phyloP scores from a whole-genome alignment of 192 early-diverging fungal genomes.

The Rhizoclosmatium sp. region DNA sequence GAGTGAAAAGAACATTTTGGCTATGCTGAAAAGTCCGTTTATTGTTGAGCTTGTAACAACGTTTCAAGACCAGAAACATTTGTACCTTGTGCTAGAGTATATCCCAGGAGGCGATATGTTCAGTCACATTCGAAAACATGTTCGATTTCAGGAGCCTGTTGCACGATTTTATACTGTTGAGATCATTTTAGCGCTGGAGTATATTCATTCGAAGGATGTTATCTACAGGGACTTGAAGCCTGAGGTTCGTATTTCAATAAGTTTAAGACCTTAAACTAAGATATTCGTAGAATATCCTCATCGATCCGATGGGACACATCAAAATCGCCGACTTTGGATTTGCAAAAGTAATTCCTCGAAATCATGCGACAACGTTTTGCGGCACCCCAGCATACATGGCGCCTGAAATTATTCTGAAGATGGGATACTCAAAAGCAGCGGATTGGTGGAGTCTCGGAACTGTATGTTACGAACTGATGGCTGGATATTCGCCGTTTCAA shows the following conservation, averaged over 20 bases:
- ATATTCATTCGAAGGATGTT: conserved; percentile 73
- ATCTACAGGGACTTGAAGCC: conserved; percentile 79
- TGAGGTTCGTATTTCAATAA: conserved; percentile 39
- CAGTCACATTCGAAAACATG: conserved; percentile 68
- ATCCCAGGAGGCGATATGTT: conserved; percentile 78
- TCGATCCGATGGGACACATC: conserved; percentile 70
- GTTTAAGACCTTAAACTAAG: neutral
- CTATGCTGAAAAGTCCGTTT: conserved; percentile 43
- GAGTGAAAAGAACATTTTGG: conserved; percentile 52
- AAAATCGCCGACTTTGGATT: conserved; percentile 77
- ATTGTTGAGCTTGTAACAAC: conserved; percentile 47
- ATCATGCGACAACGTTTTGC: conserved; percentile 30
- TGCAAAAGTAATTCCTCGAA: conserved; percentile 71
- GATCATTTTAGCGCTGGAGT: conserved; percentile 70
- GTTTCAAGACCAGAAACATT: conserved; percentile 49
- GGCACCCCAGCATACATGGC: conserved; percentile 55
- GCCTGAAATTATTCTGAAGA: conserved; percentile 48
- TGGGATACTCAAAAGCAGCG: conserved; percentile 51
- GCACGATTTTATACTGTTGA: conserved; percentile 74
- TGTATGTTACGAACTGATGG: conserved; percentile 55
- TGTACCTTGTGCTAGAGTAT: conserved; percentile 54
- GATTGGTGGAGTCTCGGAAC: conserved; percentile 57
- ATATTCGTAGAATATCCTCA: conserved; percentile 60
- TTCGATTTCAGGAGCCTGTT: conserved; percentile 68
- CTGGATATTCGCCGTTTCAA: conserved; percentile 55